Evolutionary conservation across 768 basidiomycete genomes (phyloP).

Genomic region (Mrakia blollopis): DNA sequence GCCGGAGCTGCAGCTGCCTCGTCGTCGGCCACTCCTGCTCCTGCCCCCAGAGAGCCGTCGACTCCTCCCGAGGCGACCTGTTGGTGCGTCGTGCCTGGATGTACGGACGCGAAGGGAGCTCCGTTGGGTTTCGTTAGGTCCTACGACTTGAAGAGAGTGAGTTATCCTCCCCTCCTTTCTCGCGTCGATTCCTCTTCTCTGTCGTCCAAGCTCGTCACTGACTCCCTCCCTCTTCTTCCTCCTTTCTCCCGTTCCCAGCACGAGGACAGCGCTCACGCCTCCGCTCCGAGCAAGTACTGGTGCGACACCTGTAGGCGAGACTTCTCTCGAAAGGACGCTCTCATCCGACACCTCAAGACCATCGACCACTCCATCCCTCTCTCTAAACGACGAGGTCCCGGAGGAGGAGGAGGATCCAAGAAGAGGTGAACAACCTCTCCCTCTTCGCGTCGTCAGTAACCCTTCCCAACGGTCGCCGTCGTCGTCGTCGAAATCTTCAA

Average conservation of each 20-base stretch:
- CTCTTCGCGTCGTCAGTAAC: not conserved
- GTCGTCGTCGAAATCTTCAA: not conserved
- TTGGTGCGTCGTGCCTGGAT: not conserved
- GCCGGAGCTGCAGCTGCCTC: not conserved
- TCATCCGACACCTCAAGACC: constrained; percentile 31
- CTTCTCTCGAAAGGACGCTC: constrained; percentile 31
- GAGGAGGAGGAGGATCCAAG: constrained; percentile 4
- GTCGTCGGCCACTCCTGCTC: not conserved
- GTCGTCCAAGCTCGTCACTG: not conserved
- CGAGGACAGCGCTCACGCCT: constrained; percentile 16
- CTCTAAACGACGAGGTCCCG: constrained; percentile 3
- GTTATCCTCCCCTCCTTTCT: not conserved
- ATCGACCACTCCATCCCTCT: constrained; percentile 22
- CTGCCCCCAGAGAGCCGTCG: not conserved
- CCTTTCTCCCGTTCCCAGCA: not conserved
- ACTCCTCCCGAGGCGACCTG: not conserved
- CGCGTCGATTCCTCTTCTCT: not conserved
- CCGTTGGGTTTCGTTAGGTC: not conserved
- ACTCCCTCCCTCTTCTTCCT: not conserved
- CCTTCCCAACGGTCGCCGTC: not conserved
- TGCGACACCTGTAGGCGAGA: constrained; percentile 23
- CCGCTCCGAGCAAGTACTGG: not conserved
- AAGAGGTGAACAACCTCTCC: not conserved
- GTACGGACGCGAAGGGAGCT: not conserved
- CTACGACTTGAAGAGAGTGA: constrained; percentile 23